Base-by-base conservation (phyloP, 2,329 filamentous ascomycete genomes). In the Colletotrichum tabaci region DNA sequence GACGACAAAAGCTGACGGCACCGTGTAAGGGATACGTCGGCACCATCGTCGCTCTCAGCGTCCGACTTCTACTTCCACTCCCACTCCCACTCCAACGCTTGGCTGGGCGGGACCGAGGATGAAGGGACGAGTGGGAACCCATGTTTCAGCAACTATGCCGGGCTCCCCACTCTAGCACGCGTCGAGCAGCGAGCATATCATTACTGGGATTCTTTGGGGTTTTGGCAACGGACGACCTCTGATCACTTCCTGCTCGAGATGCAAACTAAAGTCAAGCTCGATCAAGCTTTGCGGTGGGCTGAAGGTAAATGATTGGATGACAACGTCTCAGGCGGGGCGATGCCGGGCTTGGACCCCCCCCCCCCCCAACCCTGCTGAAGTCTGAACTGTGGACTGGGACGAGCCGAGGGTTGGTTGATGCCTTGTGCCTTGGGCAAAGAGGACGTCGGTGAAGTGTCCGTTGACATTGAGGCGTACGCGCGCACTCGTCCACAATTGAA, bases 111-210 rank as follows among this genome's bases (percentile, higher is more conserved):
- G 44, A 67, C 46, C 50, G 44, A 42, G 26, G 53, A 42, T 55
- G 53, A 71, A 61, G 57, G 65, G 13, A 68, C 68, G 62, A 68
- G 65, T 63, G 68, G 68, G 18, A 9, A 13, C 46, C 38, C 30
- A 58, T 63, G 69, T 72, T 72, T 72, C 69, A 72, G 69, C 46
- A 72, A 60, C 58, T 35, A 55, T 63, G 66, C 60, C 66, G 60
- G 53, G 15, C 58, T 55, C 69, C 58, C 58, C 58, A 72, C 65
- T 49, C 40, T 18, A 58, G 69, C 69, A 72, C 69, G 65, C 69
- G 65, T 64, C 53, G 47, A 72, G 53, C 40, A 63, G 52, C 52
- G 69, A 56, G 50, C 57, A 56, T 38, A 26, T 62, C 47, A 55
- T 21, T 52, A 58, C 26, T 55, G 56, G 57, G 38, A 57, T 42